Evolutionary conservation across 2,329 filamentous ascomycete genomes (phyloP), one percentile per base, ranked within the genome.

Genomic region (Fusarium armeniacum): DNA sequence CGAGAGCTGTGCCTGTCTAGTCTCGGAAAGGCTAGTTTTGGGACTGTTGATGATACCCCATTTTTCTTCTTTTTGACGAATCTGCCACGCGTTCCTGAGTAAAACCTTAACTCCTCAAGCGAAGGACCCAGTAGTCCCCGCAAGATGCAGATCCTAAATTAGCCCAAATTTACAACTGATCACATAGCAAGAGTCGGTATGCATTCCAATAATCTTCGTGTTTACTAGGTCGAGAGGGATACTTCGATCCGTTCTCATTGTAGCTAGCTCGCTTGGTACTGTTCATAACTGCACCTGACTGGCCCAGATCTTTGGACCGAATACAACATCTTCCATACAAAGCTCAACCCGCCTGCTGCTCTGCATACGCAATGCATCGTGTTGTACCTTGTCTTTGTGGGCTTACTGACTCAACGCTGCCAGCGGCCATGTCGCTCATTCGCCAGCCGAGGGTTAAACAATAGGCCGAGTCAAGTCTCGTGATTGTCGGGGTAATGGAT

Each of bases 161-260:
- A 61, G 43, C 20, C 20, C 36, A 35, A 32, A 35, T 43, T 58
- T 24, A 54, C 52, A 58, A 35, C 44, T n/a, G 18, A 56, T 28
- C 24, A 59, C 44, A 38, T 33, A 40, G 26, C 38, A 51, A 60
- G 30, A 49, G 53, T 62, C 49, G 28, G 16, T 36, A 45, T 32
- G 24, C 71, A 72, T 75, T 75, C 71, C 73, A 75, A 70, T 74
- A 75, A 59, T 72, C 58, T 57, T 75, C 51, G 41, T 72, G 70
- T 73, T 75, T 55, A 75, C 70, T 61, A 73, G 55, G 44, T 53
- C 28, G 22, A 67, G 71, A 40, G 50, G 58, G 49, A 67, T 69
- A 47, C 58, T 52, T 20, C 63, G 32, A 46, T 63, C 59, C 63
- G 58, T 58, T 47, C 44, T 61, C 50, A 35, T 68, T 59, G 53